Evolutionary conservation across 106 monocot genomes (phyloP).

Genomic region (Acanthochlamys bracteata): DNA sequence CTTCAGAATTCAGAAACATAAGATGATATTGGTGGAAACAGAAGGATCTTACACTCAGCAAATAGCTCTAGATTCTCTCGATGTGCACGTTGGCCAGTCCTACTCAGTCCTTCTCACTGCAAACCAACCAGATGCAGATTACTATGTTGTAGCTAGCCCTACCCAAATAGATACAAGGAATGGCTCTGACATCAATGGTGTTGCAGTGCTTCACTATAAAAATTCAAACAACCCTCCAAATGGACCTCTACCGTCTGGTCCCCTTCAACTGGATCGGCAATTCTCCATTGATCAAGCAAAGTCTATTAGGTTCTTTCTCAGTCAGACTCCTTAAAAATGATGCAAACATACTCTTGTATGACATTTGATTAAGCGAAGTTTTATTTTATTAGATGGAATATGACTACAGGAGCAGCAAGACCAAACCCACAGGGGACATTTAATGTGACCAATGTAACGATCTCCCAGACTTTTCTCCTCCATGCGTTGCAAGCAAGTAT

Average conservation of each 20-base stretch:
- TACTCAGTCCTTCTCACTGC: constrained; percentile 38
- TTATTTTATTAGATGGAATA: constrained; percentile 21
- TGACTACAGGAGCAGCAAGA: constrained; percentile 41
- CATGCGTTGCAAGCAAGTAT: neutral
- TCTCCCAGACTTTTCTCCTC: constrained; percentile 27
- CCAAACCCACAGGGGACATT: constrained; percentile 47
- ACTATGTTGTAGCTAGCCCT: constrained; percentile 30
- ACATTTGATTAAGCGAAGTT: neutral
- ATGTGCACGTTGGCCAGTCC: constrained; percentile 33
- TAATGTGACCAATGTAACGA: constrained; percentile 18
- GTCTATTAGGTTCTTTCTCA: constrained; percentile 20
- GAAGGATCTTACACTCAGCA: constrained; percentile 40
- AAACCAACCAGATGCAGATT: constrained; percentile 16
- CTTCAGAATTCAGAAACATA: constrained; percentile 31
- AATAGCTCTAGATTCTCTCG: constrained; percentile 32
- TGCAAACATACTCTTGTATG: neutral
- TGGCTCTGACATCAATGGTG: constrained; percentile 9
- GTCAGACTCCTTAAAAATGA: too few species aligned
- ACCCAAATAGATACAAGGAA: constrained; percentile 13
- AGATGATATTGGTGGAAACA: constrained; percentile 30
- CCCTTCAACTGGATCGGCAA: constrained; percentile 17
- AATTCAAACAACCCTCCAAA: constrained; percentile 2
- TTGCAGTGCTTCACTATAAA: constrained; percentile 18
- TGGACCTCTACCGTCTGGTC: constrained; percentile 24
- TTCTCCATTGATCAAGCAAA: constrained; percentile 33